Evolutionary conservation across 164 flowering plant species (phyloP).

Genomic region (Macadamia integrifolia): DNA sequence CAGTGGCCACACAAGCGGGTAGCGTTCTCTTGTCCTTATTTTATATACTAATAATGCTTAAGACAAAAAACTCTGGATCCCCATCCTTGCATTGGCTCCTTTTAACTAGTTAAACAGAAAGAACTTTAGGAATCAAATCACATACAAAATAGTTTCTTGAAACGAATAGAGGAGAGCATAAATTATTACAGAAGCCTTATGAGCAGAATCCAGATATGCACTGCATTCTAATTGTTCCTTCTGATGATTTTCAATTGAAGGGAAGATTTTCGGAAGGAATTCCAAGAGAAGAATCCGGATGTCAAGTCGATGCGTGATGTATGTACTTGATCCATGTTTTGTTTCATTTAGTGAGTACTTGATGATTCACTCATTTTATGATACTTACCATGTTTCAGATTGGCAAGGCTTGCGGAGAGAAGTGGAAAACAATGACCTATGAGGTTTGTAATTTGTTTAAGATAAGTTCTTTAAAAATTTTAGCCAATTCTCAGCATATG

Average conservation of each 20-base stretch:
- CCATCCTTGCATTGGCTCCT: no score
- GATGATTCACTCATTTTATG: not conserved
- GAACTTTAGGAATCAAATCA: no score
- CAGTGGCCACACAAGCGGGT: no score
- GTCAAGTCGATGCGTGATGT: conserved; percentile 94
- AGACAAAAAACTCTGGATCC: no score
- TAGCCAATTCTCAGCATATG: not conserved
- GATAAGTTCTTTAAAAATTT: not conserved
- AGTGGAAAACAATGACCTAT: conserved; percentile 89
- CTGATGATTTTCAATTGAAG: conserved; percentile 29
- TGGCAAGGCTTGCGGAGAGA: conserved; percentile 96
- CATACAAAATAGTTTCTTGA: no score
- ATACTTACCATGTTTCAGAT: conserved; percentile 36
- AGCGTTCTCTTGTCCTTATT: no score
- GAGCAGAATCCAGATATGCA: no score
- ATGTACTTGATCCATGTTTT: conserved; percentile 20
- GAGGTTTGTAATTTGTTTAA: conserved; percentile 45
- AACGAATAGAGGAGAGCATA: no score
- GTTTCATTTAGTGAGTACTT: not conserved
- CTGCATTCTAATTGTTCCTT: conserved; percentile 1
- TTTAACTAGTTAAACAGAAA: no score
- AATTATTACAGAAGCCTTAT: no score
- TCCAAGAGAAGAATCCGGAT: conserved; percentile 82
- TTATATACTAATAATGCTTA: no score
- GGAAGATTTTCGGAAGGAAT: conserved; percentile 90